A percentile compares a stretch with the other conserved stretches of the same genome.
Conservation (phyloP, 1,284 basidiomycete genomes). For the Afroboletus lepidellus region DNA sequence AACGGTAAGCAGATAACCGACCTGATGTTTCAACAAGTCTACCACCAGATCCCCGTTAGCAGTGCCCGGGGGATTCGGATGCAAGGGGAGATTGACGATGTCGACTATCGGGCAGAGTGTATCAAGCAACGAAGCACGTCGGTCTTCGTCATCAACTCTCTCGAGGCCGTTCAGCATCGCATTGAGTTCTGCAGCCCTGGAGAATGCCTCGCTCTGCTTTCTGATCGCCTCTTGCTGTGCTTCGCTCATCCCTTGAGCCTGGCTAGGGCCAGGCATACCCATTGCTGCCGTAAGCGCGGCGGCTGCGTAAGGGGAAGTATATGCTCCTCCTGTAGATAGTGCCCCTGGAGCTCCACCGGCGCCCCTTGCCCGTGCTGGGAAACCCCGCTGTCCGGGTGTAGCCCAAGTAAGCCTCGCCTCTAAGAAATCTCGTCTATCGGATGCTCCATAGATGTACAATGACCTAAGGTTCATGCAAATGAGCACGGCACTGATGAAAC, state of each 20-base stretch:
- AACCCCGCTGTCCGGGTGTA: conserved; percentile 64
- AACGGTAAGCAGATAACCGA: conserved; percentile 29
- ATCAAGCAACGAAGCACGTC: conserved; percentile 68
- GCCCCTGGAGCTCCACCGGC: conserved; percentile 22
- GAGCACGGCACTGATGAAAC: conserved; percentile 4
- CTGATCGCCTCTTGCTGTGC: conserved; percentile 41
- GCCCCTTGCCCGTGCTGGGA: conserved; percentile 32
- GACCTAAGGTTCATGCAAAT: conserved; percentile 41
- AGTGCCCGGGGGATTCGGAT: conserved; percentile 67
- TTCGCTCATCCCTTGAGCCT: conserved; percentile 18
- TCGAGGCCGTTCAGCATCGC: conserved; percentile 66
- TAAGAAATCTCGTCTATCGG: conserved; percentile 55
- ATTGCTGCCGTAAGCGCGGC: conserved; percentile 19
- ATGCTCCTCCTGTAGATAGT: neutral
- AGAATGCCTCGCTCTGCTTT: conserved; percentile 53
- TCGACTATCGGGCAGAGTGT: conserved; percentile 66
- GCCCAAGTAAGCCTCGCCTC: conserved; percentile 75
- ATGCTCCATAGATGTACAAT: conserved; percentile 68
- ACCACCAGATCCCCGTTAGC: conserved; percentile 63
- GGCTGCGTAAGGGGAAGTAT: conserved; percentile 3
- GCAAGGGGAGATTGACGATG: conserved; percentile 62
- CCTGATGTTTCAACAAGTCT: conserved; percentile 79
- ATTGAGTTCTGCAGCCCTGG: conserved; percentile 63
- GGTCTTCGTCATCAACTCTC: conserved; percentile 75
- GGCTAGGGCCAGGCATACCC: conserved; percentile 23